Evolutionary conservation across 1,139 yeast species (phyloP), one percentile per base, ranked within the genome.

Genomic region (Geotrichum cucujoidarum): DNA sequence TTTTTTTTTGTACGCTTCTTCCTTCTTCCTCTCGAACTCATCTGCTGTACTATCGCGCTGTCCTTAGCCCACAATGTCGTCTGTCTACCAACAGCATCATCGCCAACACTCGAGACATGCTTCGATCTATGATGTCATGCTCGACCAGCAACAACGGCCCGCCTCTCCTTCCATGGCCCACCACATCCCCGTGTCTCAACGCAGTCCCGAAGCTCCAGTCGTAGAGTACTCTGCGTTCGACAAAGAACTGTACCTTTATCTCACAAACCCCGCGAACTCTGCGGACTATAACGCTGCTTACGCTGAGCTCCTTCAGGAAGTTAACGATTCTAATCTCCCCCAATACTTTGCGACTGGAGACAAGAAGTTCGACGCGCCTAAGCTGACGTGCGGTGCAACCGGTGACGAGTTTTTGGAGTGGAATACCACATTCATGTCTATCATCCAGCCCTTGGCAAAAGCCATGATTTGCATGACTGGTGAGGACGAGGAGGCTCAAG

Each of bases 401-500:
- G 50, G 50, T 10, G 50, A 47, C 25, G 50, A 47, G 30, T 47
- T 40, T 14, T 29, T 41, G 25, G 50, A 47, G 21, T 47, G 50
- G 50, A 25, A 33, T 16, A 33, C 25, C 20, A 37, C 46, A 3
- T 38, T 47, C 31, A n/a, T 42, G 34, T 29, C 18, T 2, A 42
- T 47, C 11, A 16, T 47, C 10, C 47, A 47, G 8, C 50, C 50
- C 11, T 31, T 47, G 16, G 50, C 50, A 13, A 41, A 47, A 39
- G 38, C 45, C 29, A 47, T 47, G 46, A 37, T 42, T 10, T 24
- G 40, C 24, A 47, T 47, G 50, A 29, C 46, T 11, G 50, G 50
- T 21, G 50, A 47, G 17, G 50, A 47, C 29, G 50, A 47, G 25
- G 50, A 41, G 30, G 46, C 46, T n/a, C 50, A 47, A 30, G 46